Evolutionary conservation across 2,329 filamentous ascomycete genomes (phyloP), one percentile per base, ranked within the genome.

Genomic region (Penicillium decumbens): DNA sequence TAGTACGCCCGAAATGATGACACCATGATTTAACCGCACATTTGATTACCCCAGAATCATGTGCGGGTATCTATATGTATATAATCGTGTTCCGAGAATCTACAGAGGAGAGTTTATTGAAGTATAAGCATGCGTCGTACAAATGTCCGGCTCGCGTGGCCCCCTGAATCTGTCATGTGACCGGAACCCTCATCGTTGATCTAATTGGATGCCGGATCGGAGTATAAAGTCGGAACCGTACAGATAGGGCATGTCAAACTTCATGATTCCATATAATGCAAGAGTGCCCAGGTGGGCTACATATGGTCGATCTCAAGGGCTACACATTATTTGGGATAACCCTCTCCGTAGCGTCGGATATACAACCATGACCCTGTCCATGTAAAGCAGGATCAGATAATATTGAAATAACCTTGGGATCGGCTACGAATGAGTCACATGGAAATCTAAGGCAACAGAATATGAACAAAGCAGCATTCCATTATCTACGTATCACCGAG

Each of bases 21-120:
- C n/a, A 43, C 38, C n/a, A 51, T 47, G 49, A 43, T 33, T 27
- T 8, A 40, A 40, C 20, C 23, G 13, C 20, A n/a, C 38, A 40
- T 40, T 10, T 9, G 6, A 12, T 4, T 37, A 20, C 15, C 15
- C 33, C 15, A 18, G 33, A 33, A n/a, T n/a, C n/a, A n/a, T n/a
- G n/a, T n/a, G n/a, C n/a, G n/a, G n/a, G n/a, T n/a, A n/a, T n/a
- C n/a, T n/a, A n/a, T n/a, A n/a, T n/a, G n/a, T n/a, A n/a, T n/a
- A n/a, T n/a, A n/a, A n/a, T n/a, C n/a, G n/a, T n/a, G n/a, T n/a
- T n/a, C n/a, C n/a, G n/a, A n/a, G n/a, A n/a, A 29, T 15, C 30
- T 18, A 18, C 15, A 18, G 15, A 18, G 15, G 1, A 18, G 15
- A 18, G 15, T 18, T 18, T 18, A 18, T 29, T 6, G 13, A 33